Base-by-base conservation (phyloP, 495 filamentous ascomycete genomes). In the Diplogelasinospora grovesii region DNA sequence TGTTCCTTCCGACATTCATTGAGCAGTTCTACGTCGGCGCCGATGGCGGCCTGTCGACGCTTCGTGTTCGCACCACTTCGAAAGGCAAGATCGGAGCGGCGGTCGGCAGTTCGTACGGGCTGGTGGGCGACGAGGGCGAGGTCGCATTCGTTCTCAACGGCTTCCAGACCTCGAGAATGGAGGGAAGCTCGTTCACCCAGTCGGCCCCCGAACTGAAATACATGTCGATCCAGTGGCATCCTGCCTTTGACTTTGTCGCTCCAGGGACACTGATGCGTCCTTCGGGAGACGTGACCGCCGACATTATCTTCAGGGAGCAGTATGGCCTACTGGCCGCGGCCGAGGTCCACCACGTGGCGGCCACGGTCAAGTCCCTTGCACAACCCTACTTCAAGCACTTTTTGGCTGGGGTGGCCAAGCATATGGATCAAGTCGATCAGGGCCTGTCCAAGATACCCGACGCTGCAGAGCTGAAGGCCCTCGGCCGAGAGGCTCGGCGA, bases 211-310 rank as follows among this genome's bases (percentile, higher is more conserved):
- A 16, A 15, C 43, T 9, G 59, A 60, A 21, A 22, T 39, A 11
- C 50, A 59, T 34, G 56, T 56, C 5, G 59, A 52, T 66, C 4
- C 40, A 63, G 7, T 68, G 60, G 60, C 43, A 44, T 24, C 56
- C 56, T 0, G 52, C 63, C 43, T 53, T 64, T 22, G 61, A 66
- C 36, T 64, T 64, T 16, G 36, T 46, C 3, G 48, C 57, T 28
- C 27, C 46, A 11, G 30, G 20, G n/a, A n/a, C n/a, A n/a, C 35
- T 60, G 18, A 43, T 65, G n/a, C n/a, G n/a, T n/a, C n/a, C n/a
- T n/a, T n/a, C n/a, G n/a, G n/a, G n/a, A n/a, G n/a, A n/a, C n/a
- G n/a, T n/a, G n/a, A n/a, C n/a, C n/a, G n/a, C n/a, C n/a, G n/a
- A n/a, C n/a, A n/a, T n/a, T n/a, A n/a, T n/a, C n/a, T n/a, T n/a